phyloP scores from a whole-genome alignment of 2,329 filamentous ascomycete species.

The Colletotrichum horii region DNA sequence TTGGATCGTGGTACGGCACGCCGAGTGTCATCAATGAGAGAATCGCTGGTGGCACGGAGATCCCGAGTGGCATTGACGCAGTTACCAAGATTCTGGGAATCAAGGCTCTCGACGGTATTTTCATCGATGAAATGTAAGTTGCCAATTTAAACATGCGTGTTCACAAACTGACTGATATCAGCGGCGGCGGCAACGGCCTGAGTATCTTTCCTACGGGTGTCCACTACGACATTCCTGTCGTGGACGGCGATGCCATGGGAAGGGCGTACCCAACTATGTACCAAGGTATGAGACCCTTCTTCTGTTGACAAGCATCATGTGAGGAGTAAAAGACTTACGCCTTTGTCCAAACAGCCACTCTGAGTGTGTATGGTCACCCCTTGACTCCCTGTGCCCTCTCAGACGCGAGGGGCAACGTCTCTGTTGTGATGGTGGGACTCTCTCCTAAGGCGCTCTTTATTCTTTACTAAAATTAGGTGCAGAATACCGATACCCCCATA shows the following conservation, averaged over 20 bases:
- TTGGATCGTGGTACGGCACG: constrained; percentile 51
- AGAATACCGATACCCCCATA: constrained; percentile 38
- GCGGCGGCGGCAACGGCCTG: constrained; percentile 47
- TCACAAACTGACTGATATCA: constrained; percentile 28
- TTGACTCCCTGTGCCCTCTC: constrained; percentile 39
- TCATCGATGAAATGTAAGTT: constrained; percentile 42
- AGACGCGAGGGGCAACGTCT: constrained; percentile 28
- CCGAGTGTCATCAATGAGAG: constrained; percentile 36
- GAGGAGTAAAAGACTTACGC: constrained; percentile 30
- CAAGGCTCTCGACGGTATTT: constrained; percentile 36
- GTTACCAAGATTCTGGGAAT: constrained; percentile 35
- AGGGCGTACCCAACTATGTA: constrained; percentile 41
- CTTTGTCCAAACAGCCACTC: constrained; percentile 28
- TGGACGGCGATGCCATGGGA: constrained; percentile 44
- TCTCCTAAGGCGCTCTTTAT: neutral
- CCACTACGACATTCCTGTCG: constrained; percentile 39
- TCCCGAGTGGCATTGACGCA: constrained; percentile 39
- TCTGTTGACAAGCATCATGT: constrained; percentile 14
- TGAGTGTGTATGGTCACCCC: constrained; percentile 42
- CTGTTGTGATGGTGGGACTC: constrained; percentile 26
- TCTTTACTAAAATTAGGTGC: neutral
- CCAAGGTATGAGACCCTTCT: constrained; percentile 27
- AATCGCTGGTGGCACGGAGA: constrained; percentile 36
- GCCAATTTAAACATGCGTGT: fast-evolving
- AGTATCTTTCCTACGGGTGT: constrained; percentile 35